Evolutionary conservation across 768 basidiomycete species (phyloP).

Genomic region (Mycena rosella): DNA sequence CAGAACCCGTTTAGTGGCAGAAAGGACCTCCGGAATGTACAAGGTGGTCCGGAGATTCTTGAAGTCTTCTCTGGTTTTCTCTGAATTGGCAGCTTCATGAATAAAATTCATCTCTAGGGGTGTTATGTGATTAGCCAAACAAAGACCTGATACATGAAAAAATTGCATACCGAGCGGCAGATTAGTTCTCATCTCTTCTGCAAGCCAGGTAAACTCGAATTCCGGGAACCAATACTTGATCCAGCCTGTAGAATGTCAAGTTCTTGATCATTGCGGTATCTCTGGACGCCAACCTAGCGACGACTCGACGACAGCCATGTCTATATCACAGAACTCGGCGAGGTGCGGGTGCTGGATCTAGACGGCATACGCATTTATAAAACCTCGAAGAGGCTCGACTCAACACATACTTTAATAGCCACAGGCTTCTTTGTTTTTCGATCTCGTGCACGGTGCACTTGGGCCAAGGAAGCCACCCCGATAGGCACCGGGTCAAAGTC

Average conservation of each 20-base stretch:
- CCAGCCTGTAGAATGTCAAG: constrained; percentile 63
- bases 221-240: constrained; percentile 95
- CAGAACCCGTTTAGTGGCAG: constrained; percentile 85
- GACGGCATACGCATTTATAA: constrained; percentile 20
- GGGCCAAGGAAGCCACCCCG: constrained; percentile 95
- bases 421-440: constrained; percentile 78
- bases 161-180: constrained; percentile 28
- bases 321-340: constrained; percentile 91
- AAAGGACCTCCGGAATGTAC: constrained; percentile 88
- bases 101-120: constrained; percentile 96
- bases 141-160: not conserved
- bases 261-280: not conserved
- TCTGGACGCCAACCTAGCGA: constrained; percentile 64
- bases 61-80: constrained; percentile 79
- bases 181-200: constrained; percentile 95
- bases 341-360: constrained; percentile 94
- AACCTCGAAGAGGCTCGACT: constrained; percentile 20
- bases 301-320: constrained; percentile 87
- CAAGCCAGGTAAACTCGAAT: constrained; percentile 95
- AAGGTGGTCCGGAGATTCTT: constrained; percentile 77
- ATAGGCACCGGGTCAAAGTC: constrained; percentile 91
- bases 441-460: constrained; percentile 86
- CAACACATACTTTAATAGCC: constrained; percentile 80
- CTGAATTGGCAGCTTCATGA: constrained; percentile 90
- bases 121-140: too few relatives aligned